Conservation (phyloP, 306 rosid species). For the Rosa chinensis region DNA sequence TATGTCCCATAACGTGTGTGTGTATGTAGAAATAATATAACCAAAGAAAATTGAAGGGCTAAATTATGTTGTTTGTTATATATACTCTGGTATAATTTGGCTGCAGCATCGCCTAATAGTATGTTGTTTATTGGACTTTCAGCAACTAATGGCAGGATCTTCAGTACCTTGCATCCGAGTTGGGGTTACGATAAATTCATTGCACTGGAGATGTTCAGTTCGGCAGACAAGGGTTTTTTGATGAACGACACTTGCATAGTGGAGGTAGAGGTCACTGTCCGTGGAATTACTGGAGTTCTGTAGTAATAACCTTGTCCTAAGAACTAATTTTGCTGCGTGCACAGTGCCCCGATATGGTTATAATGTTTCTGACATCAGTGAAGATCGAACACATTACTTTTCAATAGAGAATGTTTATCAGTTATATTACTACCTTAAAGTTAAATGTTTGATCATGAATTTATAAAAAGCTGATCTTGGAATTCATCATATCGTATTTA, state of each 20-base stretch:
- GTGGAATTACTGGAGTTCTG: slow-evolving; percentile 21
- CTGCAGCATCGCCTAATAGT: slow-evolving; percentile 15
- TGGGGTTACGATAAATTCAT: slow-evolving; percentile 36
- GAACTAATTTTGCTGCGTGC: no score
- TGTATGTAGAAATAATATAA: not conserved
- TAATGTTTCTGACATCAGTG: no score
- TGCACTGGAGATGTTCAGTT: slow-evolving; percentile 14
- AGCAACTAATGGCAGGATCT: slow-evolving; percentile 27
- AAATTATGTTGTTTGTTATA: not conserved
- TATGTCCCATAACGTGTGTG: no score
- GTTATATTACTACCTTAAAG: no score
- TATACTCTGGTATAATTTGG: not conserved
- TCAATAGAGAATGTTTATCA: no score
- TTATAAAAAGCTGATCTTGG: no score
- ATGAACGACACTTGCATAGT: slow-evolving; percentile 32
- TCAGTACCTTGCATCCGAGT: slow-evolving; percentile 28
- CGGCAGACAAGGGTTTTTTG: slow-evolving; percentile 34
- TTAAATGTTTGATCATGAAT: no score
- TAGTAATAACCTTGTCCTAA: not conserved
- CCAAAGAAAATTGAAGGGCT: not conserved
- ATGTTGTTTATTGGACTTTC: not conserved
- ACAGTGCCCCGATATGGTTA: no score
- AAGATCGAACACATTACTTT: no score
- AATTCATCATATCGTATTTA: no score
- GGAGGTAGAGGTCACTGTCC: slow-evolving; percentile 47